Percentiles rank a stretch among this genome's conserved stretches.
phyloP scores from a whole-genome alignment of 1,284 basidiomycete genomes.

The Puccinia novopanici region DNA sequence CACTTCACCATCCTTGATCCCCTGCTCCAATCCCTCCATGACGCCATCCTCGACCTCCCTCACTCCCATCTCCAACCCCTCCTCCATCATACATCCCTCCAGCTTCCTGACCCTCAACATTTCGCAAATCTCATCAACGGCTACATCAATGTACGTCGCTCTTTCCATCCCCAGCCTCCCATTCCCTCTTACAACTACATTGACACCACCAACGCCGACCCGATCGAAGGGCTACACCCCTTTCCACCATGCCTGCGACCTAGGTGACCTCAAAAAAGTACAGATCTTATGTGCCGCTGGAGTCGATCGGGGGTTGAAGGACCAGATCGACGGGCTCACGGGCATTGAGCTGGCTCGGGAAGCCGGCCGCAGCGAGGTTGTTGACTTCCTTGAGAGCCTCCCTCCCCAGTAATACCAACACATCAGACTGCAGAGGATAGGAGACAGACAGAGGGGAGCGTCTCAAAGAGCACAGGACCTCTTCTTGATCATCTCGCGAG shows the following conservation, averaged over 20 bases:
- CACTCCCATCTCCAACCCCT: background rate
- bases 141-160: background rate
- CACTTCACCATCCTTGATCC: background rate
- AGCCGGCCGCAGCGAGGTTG: constrained; percentile 28
- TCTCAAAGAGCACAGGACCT: too few relatives aligned
- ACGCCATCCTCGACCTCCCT: background rate
- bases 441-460: too few relatives aligned
- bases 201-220: background rate
- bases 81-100: background rate
- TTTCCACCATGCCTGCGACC: constrained; percentile 35
- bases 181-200: background rate
- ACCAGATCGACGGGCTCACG: constrained; percentile 24
- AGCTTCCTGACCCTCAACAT: background rate
- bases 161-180: background rate
- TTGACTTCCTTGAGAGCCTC: background rate
- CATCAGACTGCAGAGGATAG: too few relatives aligned
- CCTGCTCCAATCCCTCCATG: background rate
- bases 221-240: constrained; percentile 32
- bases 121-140: background rate
- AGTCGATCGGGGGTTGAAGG: constrained; percentile 8
- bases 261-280: constrained; percentile 19
- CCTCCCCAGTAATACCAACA: too few relatives aligned
- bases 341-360: constrained; percentile 25
- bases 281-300: constrained; percentile 4
- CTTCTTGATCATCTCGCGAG: too few relatives aligned